Conservation (phyloP, 2,329 filamentous ascomycete species). For the Fusarium sp. region DNA sequence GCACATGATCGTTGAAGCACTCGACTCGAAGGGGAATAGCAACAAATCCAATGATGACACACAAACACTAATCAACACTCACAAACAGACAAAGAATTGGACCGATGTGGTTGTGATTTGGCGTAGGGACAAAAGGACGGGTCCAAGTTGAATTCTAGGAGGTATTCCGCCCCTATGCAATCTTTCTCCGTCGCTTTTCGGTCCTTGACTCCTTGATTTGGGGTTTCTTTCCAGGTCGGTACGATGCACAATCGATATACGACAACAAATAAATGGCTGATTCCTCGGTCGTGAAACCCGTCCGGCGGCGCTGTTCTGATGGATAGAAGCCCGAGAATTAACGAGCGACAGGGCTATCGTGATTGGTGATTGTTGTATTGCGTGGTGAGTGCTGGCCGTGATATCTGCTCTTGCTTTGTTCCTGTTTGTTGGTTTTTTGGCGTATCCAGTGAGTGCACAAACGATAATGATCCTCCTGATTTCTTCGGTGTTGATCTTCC, state of each 20-base stretch:
- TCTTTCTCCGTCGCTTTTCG: slow-evolving; percentile 23
- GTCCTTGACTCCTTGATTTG: not conserved
- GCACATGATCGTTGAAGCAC: slow-evolving; percentile 18
- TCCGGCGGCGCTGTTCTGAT: slow-evolving; percentile 16
- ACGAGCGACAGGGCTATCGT: slow-evolving; percentile 33
- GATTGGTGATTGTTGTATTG: slow-evolving; percentile 31
- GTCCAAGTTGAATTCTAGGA: slow-evolving; percentile 18
- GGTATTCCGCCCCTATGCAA: slow-evolving; percentile 35
- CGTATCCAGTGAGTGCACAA: not conserved
- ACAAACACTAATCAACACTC: slow-evolving; percentile 25
- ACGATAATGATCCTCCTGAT: slow-evolving; percentile 4
- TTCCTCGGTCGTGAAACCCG: slow-evolving; percentile 18
- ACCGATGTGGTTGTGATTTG: slow-evolving; percentile 11
- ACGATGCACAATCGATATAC: slow-evolving; percentile 10
- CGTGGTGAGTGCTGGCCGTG: slow-evolving; percentile 21
- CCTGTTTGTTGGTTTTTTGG: not conserved
- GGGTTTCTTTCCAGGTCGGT: slow-evolving; percentile 9
- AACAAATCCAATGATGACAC: slow-evolving; percentile 17
- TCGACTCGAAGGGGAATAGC: not conserved
- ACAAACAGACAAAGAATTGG: slow-evolving; percentile 22
- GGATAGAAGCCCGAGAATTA: slow-evolving; percentile 20
- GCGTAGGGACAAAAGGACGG: slow-evolving; percentile 17
- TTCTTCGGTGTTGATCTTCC: slow-evolving; percentile 7
- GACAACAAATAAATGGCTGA: slow-evolving; percentile 28
- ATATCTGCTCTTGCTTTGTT: not conserved